These are phyloP conservation scores for Stevia rebaudiana DNA, from an alignment of 140 eudicot genomes.

Conservation along the genomic window DNA sequence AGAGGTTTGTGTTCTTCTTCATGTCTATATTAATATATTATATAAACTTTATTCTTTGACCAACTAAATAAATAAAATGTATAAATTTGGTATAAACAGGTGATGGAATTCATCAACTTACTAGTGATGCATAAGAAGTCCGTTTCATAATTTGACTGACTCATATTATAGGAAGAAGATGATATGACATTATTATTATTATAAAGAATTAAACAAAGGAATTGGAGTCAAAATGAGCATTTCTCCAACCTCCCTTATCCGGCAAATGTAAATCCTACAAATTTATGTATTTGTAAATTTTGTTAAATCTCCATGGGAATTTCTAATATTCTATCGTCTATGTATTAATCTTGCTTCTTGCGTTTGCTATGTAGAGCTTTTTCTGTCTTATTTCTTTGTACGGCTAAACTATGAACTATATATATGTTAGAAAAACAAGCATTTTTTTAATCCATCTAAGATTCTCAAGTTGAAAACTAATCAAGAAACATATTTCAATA, in stretches of 20 bases:
- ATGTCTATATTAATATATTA: neutral
- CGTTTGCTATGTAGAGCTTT: neutral
- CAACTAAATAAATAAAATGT: neutral
- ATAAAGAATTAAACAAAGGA: slow-evolving; percentile 22
- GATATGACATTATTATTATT: neutral
- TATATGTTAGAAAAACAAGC: neutral
- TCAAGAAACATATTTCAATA: no score
- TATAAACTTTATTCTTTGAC: neutral
- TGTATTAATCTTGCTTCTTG: slow-evolving; percentile 1
- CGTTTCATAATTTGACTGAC: slow-evolving; percentile 5
- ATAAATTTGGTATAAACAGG: slow-evolving; percentile 33
- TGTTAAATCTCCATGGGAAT: slow-evolving; percentile 19
- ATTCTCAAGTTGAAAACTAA: no score
- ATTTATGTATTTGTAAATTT: slow-evolving; percentile 19
- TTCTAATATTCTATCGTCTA: slow-evolving; percentile 10
- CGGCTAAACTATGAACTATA: neutral
- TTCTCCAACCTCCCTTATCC: slow-evolving; percentile 22
- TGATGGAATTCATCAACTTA: slow-evolving; percentile 71
- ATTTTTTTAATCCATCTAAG: no score
- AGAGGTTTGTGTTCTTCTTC: slow-evolving; percentile 44
- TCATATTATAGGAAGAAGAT: neutral
- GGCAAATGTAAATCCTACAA: slow-evolving; percentile 10
- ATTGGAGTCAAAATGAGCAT: slow-evolving; percentile 33
- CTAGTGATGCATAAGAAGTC: slow-evolving; percentile 59
- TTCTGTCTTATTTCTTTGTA: slow-evolving; percentile 3